phyloP scores from a whole-genome alignment of 2,329 filamentous ascomycete genomes.

The Aspergillus terreus region DNA sequence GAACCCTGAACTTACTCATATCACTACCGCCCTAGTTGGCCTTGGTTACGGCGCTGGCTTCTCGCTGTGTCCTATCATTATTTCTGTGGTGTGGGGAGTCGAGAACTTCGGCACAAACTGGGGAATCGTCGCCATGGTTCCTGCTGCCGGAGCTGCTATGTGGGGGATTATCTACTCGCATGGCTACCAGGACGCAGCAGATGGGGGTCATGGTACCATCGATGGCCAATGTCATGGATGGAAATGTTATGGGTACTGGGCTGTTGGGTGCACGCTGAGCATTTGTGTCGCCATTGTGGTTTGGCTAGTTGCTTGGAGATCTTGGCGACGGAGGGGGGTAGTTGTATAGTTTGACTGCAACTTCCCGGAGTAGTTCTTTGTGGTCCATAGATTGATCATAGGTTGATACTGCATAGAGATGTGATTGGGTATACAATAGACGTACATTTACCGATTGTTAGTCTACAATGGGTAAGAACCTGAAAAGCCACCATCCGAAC shows the following conservation, averaged over 20 bases:
- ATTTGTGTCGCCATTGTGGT: constrained; percentile 72
- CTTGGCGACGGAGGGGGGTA: constrained; percentile 75
- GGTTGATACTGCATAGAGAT: background rate
- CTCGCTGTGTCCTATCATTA: constrained; percentile 82
- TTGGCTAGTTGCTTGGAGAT: constrained; percentile 79
- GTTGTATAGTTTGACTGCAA: constrained; percentile 48
- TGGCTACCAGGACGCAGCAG: constrained; percentile 37
- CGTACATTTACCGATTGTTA: background rate
- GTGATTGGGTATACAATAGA: background rate
- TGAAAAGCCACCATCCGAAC: no score
- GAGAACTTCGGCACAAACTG: constrained; percentile 99
- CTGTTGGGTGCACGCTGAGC: constrained; percentile 65
- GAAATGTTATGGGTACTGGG: constrained; percentile 86
- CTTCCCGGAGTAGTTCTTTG: no score
- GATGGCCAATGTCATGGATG: constrained; percentile 73
- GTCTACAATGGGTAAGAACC: no score
- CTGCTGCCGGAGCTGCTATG: constrained; percentile 79
- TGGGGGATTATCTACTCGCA: constrained; percentile 86
- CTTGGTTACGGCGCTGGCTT: constrained; percentile 92
- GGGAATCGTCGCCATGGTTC: constrained; percentile 90
- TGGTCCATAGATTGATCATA: background rate
- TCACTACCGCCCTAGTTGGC: constrained; percentile 79
- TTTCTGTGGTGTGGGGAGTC: constrained; percentile 96
- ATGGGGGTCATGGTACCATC: constrained; percentile 37
- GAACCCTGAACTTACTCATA: constrained; percentile 75